Evolutionary conservation across 805 yeast species (phyloP).

Genomic region (Teunomyces atbi): DNA sequence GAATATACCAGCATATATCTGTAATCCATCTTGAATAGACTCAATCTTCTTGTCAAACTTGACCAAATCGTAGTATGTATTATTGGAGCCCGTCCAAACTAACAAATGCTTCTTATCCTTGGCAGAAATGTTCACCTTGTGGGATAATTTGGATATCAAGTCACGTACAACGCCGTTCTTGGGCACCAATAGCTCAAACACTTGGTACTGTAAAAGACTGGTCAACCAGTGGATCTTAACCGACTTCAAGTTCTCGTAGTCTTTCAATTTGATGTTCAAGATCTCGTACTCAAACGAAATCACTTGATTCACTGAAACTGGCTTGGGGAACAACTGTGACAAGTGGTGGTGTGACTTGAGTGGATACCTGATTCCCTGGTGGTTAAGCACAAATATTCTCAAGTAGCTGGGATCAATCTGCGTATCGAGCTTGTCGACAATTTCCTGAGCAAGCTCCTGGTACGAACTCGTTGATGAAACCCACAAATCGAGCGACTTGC

Average conservation of each 20-base stretch:
- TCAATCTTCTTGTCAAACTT: constrained; percentile 36
- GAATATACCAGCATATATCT: constrained; percentile 40
- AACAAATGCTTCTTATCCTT: constrained; percentile 47
- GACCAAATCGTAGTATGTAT: constrained; percentile 37
- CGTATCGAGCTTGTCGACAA: constrained; percentile 48
- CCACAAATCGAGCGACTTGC: constrained; percentile 58
- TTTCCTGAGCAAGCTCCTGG: constrained; percentile 56
- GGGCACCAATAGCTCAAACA: constrained; percentile 68
- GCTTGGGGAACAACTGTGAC: constrained; percentile 41
- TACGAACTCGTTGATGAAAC: constrained; percentile 60
- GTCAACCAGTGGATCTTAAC: constrained; percentile 71
- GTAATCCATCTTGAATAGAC: constrained; percentile 32
- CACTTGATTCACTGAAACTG: constrained; percentile 44
- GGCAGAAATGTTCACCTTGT: constrained; percentile 51
- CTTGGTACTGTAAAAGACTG: constrained; percentile 65
- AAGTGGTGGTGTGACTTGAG: constrained; percentile 33
- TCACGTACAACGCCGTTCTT: constrained; percentile 55
- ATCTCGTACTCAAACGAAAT: constrained; percentile 67
- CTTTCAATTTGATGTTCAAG: constrained; percentile 68
- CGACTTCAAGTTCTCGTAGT: constrained; percentile 71
- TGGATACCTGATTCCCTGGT: constrained; percentile 57
- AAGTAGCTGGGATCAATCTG: constrained; percentile 58
- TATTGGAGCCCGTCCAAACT: constrained; percentile 55
- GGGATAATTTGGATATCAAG: constrained; percentile 54
- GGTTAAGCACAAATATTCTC: constrained; percentile 61